phyloP scores from a whole-genome alignment of 31 red algal species.

The Porphyra umbilicalis region DNA sequence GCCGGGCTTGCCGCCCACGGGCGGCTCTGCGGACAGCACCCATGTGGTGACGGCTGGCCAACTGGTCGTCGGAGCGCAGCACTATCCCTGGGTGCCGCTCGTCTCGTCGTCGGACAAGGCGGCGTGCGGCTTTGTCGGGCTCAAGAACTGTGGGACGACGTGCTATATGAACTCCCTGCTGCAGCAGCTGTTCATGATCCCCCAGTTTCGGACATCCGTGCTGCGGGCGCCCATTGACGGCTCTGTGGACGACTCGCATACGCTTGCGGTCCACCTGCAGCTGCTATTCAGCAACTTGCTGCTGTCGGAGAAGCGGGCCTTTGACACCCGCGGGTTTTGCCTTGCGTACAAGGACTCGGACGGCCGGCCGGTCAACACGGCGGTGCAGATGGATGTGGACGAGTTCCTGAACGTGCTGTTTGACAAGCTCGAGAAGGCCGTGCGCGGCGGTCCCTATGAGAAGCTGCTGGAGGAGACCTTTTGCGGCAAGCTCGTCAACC shows the following conservation, averaged over 20 bases:
- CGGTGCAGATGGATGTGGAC: background rate
- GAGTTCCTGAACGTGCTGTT: slow-evolving; percentile 11
- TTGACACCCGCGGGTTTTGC: slow-evolving; percentile 13
- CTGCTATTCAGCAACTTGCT: slow-evolving; percentile 24
- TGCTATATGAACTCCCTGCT: slow-evolving; percentile 99
- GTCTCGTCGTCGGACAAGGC: slow-evolving; percentile 2
- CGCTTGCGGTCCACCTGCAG: slow-evolving; percentile 19
- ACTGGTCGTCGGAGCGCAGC: background rate
- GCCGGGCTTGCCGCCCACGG: background rate
- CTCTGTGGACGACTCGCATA: background rate
- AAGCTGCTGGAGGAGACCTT: slow-evolving; percentile 36
- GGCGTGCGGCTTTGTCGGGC: slow-evolving; percentile 71
- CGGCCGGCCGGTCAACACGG: background rate
- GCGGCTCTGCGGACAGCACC: background rate
- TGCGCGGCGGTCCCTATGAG: slow-evolving; percentile 11
- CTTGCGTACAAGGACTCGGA: slow-evolving; percentile 17
- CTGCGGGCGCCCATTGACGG: slow-evolving; percentile 14
- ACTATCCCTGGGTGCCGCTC: background rate
- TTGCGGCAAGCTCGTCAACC: slow-evolving; percentile 79
- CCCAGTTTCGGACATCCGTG: slow-evolving; percentile 82
- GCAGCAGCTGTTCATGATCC: slow-evolving; percentile 90
- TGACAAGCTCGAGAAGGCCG: slow-evolving; percentile 1
- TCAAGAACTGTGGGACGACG: slow-evolving; percentile 95
- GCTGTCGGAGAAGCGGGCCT: slow-evolving; percentile 7
- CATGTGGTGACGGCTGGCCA: background rate